These are phyloP conservation scores for Aspergillus sergii DNA, from an alignment of 2,329 filamentous ascomycete species.

Conservation along the genomic window DNA sequence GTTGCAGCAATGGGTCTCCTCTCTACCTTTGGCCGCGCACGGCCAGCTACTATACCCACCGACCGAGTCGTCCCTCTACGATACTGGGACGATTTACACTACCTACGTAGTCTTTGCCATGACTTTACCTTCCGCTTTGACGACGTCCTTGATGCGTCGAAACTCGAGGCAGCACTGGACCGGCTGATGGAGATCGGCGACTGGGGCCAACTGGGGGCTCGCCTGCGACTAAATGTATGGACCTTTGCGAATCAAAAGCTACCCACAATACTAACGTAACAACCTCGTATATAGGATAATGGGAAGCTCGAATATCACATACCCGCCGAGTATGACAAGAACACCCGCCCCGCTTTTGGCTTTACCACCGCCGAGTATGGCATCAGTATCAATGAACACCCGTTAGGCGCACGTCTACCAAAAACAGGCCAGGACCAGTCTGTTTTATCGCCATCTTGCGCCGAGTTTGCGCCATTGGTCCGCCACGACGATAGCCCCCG, in stretches of 20 bases:
- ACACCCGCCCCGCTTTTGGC: slow-evolving; percentile 45
- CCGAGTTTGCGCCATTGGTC: slow-evolving; percentile 8
- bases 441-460: background rate
- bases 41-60: slow-evolving; percentile 11
- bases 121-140: slow-evolving; percentile 46
- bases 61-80: slow-evolving; percentile 17
- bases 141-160: slow-evolving; percentile 49
- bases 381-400: slow-evolving; percentile 45
- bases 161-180: slow-evolving; percentile 39
- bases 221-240: slow-evolving; percentile 46
- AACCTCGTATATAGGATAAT: slow-evolving; percentile 13
- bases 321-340: slow-evolving; percentile 36
- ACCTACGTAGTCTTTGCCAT: slow-evolving; percentile 8
- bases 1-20: slow-evolving; percentile 4
- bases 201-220: slow-evolving; percentile 53
- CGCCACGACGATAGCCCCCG: slow-evolving; percentile 28
- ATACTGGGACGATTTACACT: slow-evolving; percentile 18
- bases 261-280: background rate
- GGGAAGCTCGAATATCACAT: slow-evolving; percentile 48
- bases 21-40: background rate
- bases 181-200: slow-evolving; percentile 46
- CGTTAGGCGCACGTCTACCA: slow-evolving; percentile 46
- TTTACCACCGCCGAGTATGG: slow-evolving; percentile 43
- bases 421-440: slow-evolving; percentile 36
- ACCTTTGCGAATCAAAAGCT: background rate